phyloP scores from a whole-genome alignment of 139 green algal species.

The Diplosphaera chodatii region DNA sequence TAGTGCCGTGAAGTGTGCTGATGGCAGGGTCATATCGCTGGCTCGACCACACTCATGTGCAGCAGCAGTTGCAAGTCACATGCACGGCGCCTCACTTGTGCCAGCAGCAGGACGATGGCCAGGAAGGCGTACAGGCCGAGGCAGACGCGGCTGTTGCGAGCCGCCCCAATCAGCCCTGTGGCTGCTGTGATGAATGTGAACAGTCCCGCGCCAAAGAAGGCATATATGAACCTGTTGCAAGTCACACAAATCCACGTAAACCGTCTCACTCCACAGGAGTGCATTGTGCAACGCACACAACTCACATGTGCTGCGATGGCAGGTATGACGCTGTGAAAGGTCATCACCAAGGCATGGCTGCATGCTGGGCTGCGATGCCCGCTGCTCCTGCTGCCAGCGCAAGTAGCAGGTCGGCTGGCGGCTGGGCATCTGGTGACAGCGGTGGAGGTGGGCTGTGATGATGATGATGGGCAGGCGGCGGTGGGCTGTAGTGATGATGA shows the following conservation, averaged over 20 bases:
- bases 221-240: constrained; percentile 22
- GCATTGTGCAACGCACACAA: background rate
- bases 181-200: constrained; percentile 20
- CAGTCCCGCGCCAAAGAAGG: constrained; percentile 19
- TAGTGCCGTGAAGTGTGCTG: too few species aligned
- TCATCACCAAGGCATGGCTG: background rate
- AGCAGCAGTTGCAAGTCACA: background rate
- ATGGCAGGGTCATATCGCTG: too few species aligned
- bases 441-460: background rate
- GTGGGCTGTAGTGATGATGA: background rate
- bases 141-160: constrained; percentile 10
- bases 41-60: too few species aligned
- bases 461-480: too few species aligned
- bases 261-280: too few species aligned
- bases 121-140: constrained; percentile 21
- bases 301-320: too few species aligned
- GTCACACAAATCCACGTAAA: background rate
- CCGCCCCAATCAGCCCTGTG: constrained; percentile 9
- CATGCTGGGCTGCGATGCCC: background rate
- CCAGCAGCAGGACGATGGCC: constrained; percentile 20
- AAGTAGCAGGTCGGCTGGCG: background rate
- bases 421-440: too few species aligned
- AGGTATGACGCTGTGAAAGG: too few species aligned
- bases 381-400: too few species aligned
- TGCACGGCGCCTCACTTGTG: background rate